Conservation (phyloP, 164 flowering plant genomes). For the Magnolia changhungtana region DNA sequence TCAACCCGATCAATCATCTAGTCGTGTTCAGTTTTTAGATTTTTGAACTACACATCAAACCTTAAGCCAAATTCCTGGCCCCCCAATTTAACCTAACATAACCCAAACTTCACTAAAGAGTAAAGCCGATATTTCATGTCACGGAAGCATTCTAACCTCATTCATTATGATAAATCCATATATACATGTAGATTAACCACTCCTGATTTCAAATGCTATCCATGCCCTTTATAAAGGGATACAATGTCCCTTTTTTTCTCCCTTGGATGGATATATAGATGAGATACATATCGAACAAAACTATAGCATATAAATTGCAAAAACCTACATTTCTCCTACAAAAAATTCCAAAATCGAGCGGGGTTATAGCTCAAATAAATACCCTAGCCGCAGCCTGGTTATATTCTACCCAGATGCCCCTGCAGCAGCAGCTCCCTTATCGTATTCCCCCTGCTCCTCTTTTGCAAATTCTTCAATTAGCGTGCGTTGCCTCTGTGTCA, state of each 20-base stretch:
- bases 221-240: not conserved
- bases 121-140: not conserved
- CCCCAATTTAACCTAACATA: no score
- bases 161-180: not conserved
- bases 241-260: not conserved
- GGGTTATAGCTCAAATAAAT: not conserved
- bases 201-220: not conserved
- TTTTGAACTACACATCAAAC: no score
- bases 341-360: conserved; percentile 1
- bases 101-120: no score
- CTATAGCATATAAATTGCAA: not conserved
- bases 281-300: not conserved
- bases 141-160: not conserved
- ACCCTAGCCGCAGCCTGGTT: not conserved
- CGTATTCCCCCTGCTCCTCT: conserved; percentile 74
- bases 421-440: conserved; percentile 50
- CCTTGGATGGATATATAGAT: not conserved
- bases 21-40: no score
- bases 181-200: not conserved
- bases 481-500: conserved; percentile 71
- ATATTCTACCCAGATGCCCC: conserved; percentile 50
- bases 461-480: conserved; percentile 87
- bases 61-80: no score
- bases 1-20: no score
- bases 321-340: conserved; percentile 3